Conservation (phyloP, 495 filamentous ascomycete genomes). For the Penicillium simplicissimum region DNA sequence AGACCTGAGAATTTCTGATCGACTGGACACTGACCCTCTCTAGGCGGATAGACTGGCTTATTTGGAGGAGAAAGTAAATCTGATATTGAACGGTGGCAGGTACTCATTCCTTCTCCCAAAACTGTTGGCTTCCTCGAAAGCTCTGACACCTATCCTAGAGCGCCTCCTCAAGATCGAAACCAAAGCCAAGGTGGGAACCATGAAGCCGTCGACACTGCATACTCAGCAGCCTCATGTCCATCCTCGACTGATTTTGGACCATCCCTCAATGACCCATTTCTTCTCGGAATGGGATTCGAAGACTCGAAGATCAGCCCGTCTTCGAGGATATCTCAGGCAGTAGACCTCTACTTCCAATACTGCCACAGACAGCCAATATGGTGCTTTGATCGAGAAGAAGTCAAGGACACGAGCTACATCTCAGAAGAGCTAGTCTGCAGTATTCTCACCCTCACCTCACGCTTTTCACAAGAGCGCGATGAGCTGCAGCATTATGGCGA, state of each 20-base stretch:
- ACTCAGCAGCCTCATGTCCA: conserved; percentile 22
- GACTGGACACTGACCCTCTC: conserved; percentile 20
- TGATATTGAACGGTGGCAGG: conserved; percentile 42
- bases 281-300: conserved; percentile 34
- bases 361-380: conserved; percentile 52
- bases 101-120: conserved; percentile 14
- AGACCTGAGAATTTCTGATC: background rate
- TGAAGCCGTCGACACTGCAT: conserved; percentile 18
- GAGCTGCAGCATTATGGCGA: conserved; percentile 42
- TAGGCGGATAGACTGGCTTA: conserved; percentile 47
- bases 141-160: conserved; percentile 11
- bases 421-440: conserved; percentile 47
- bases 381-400: conserved; percentile 48
- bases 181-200: conserved; percentile 19
- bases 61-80: conserved; percentile 50
- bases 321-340: conserved; percentile 33
- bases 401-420: conserved; percentile 36
- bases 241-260: conserved; percentile 24
- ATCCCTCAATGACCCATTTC: conserved; percentile 28
- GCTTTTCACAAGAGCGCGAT: conserved; percentile 42
- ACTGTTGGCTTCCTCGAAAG: conserved; percentile 13
- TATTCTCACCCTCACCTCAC: conserved; percentile 43
- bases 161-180: conserved; percentile 23
- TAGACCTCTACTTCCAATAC: conserved; percentile 47
- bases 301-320: conserved; percentile 31